Evolutionary conservation across 1,284 basidiomycete genomes (phyloP).

Genomic region (Ceratobasidium papillatum): DNA sequence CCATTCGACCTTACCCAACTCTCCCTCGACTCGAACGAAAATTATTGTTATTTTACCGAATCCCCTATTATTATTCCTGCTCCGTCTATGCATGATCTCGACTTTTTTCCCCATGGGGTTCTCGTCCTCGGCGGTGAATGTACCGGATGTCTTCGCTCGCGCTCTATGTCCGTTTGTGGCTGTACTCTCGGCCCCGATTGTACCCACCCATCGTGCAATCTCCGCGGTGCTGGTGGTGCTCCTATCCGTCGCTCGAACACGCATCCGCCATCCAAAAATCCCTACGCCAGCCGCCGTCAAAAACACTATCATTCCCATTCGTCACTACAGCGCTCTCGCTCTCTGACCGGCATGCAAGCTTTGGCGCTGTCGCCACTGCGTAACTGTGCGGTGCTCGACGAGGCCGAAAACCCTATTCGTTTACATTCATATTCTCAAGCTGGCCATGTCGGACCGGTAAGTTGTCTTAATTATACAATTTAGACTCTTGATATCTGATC

Average conservation of each 20-base stretch:
- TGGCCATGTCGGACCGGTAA: slow-evolving; percentile 15
- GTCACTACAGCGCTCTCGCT: slow-evolving; percentile 18
- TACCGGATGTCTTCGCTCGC: not conserved
- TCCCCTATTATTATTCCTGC: slow-evolving; percentile 18
- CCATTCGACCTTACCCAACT: not conserved
- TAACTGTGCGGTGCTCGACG: not conserved
- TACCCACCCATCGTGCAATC: not conserved
- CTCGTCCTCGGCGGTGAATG: slow-evolving; percentile 13
- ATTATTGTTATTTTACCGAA: slow-evolving; percentile 23
- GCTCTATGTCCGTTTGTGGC: not conserved
- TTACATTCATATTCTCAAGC: not conserved
- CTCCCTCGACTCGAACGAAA: not conserved
- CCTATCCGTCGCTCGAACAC: slow-evolving; percentile 19
- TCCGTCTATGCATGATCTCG: slow-evolving; percentile 25
- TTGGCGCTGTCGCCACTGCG: not conserved
- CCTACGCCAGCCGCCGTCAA: not conserved
- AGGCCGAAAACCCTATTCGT: not conserved
- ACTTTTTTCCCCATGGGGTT: slow-evolving; percentile 12
- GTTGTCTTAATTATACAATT: not conserved
- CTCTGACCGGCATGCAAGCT: slow-evolving; percentile 1
- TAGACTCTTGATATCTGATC: not conserved
- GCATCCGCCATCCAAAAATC: slow-evolving; percentile 17
- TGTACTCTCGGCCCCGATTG: not conserved
- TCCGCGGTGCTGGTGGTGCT: not conserved
- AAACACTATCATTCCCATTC: not conserved